Evolutionary conservation across 805 yeast species (phyloP).

Genomic region (Candida xiaguanensis): DNA sequence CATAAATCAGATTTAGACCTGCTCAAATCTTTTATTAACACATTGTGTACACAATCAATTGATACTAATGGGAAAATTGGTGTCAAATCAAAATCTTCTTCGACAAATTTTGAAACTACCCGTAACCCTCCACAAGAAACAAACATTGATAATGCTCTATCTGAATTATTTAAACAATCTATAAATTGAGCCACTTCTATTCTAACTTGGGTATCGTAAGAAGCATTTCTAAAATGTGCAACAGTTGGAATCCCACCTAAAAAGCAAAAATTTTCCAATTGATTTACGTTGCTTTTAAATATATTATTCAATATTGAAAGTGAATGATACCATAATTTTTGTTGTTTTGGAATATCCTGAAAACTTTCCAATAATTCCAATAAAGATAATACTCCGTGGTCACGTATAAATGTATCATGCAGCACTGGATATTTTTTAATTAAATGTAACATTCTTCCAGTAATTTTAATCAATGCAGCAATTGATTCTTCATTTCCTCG

Average conservation of each 20-base stretch:
- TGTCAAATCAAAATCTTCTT: constrained; percentile 39
- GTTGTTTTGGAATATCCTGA: constrained; percentile 25
- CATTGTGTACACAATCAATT: constrained; percentile 31
- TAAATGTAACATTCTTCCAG: constrained; percentile 36
- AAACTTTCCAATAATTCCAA: constrained; percentile 37
- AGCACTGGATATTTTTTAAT: constrained; percentile 37
- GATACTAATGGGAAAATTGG: constrained; percentile 37
- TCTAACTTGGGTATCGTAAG: constrained; percentile 28
- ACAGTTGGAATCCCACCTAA: constrained; percentile 42
- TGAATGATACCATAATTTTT: constrained; percentile 35
- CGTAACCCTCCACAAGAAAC: constrained; percentile 45
- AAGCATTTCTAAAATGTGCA: constrained; percentile 31
- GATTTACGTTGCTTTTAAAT: constrained; percentile 25
- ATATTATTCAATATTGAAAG: constrained; percentile 32
- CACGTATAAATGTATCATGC: constrained; percentile 38
- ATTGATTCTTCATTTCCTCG: constrained; percentile 28
- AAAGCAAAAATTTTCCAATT: constrained; percentile 39
- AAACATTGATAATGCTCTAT: constrained; percentile 35
- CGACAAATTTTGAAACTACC: constrained; percentile 42
- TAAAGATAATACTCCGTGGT: constrained; percentile 38
- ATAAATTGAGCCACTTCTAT: constrained; percentile 36
- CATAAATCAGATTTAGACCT: constrained; percentile 41
- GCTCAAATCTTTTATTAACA: constrained; percentile 32
- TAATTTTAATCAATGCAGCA: constrained; percentile 27
- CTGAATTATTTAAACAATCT: constrained; percentile 28